phyloP scores from a whole-genome alignment of 2,329 filamentous ascomycete genomes.

The Alternaria angustiovoidea region DNA sequence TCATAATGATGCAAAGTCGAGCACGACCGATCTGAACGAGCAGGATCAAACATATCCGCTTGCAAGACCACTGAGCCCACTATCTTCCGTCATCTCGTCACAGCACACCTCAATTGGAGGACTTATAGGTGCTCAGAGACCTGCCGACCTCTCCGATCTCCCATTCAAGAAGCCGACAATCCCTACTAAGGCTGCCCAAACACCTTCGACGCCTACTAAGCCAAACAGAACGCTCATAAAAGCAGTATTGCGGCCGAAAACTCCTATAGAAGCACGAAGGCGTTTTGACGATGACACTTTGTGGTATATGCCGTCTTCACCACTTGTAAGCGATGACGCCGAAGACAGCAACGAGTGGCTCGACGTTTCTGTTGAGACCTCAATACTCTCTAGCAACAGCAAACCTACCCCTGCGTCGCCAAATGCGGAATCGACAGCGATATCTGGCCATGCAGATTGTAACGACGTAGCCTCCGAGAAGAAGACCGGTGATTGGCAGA shows the following conservation, averaged over 20 bases:
- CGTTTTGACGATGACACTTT: slow-evolving; percentile 4
- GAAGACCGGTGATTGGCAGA: slow-evolving; percentile 35
- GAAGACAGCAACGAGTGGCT: slow-evolving; percentile 10
- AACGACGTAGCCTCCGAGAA: slow-evolving; percentile 42
- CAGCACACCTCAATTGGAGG: slow-evolving; percentile 24
- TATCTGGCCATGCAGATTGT: slow-evolving; percentile 47
- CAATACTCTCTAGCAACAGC: slow-evolving; percentile 52
- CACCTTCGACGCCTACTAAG: slow-evolving; percentile 26
- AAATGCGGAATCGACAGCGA: slow-evolving; percentile 49
- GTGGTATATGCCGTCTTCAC: slow-evolving; percentile 21
- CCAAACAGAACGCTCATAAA: slow-evolving; percentile 1
- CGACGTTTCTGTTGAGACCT: slow-evolving; percentile 12
- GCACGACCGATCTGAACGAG: background rate
- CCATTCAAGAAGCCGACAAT: slow-evolving; percentile 30
- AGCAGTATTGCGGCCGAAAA: slow-evolving; percentile 14
- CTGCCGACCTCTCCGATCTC: slow-evolving; percentile 1
- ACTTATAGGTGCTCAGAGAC: slow-evolving; percentile 18
- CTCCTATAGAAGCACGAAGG: slow-evolving; percentile 13
- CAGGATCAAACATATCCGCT: background rate
- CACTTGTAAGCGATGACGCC: slow-evolving; percentile 11
- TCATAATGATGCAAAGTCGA: background rate
- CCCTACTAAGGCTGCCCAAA: slow-evolving; percentile 13
- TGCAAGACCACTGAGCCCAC: slow-evolving; percentile 2
- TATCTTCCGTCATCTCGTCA: slow-evolving; percentile 5
- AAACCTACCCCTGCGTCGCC: slow-evolving; percentile 55